Evolutionary conservation across 352 stramenopile species (phyloP).

Genomic region (Pythium myriotylum): DNA sequence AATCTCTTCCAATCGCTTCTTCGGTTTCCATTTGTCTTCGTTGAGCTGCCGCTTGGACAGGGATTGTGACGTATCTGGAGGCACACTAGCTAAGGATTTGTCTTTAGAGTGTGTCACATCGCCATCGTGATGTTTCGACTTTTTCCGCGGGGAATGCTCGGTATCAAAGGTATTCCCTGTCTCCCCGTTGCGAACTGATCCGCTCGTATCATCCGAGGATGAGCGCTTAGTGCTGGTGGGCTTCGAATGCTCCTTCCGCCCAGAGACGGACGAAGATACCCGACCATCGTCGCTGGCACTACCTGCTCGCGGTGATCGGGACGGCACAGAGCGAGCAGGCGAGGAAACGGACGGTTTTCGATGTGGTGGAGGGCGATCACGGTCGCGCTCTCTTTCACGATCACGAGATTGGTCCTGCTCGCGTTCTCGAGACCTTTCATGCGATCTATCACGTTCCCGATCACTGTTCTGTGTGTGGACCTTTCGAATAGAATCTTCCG

Average conservation of each 20-base stretch:
- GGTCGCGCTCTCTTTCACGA: constrained; percentile 9
- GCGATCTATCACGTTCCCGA: constrained; percentile 9
- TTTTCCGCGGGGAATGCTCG: constrained; percentile 31
- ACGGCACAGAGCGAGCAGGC: constrained; percentile 2
- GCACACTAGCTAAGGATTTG: neutral
- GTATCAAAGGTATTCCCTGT: constrained; percentile 8
- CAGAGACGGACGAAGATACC: constrained; percentile 6
- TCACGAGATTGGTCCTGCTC: constrained; percentile 7
- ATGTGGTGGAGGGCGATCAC: constrained; percentile 4
- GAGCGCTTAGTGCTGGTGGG: constrained; percentile 21
- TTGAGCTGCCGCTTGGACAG: constrained; percentile 41
- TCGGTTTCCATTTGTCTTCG: constrained; percentile 79
- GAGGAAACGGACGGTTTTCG: constrained; percentile 41
- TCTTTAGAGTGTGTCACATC: constrained; percentile 33
- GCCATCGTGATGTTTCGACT: constrained; percentile 39
- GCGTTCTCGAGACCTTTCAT: constrained; percentile 10
- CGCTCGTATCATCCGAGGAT: constrained; percentile 31
- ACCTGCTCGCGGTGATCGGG: constrained; percentile 22
- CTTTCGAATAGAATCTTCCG: constrained; percentile 49
- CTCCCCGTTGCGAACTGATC: constrained; percentile 30
- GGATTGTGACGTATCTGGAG: neutral
- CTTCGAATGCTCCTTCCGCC: constrained; percentile 10
- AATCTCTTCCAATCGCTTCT: constrained; percentile 74
- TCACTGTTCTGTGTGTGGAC: constrained; percentile 26
- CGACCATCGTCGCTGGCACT: constrained; percentile 52